phyloP scores from a whole-genome alignment of 345 rosid species.

The Boechera stricta region DNA sequence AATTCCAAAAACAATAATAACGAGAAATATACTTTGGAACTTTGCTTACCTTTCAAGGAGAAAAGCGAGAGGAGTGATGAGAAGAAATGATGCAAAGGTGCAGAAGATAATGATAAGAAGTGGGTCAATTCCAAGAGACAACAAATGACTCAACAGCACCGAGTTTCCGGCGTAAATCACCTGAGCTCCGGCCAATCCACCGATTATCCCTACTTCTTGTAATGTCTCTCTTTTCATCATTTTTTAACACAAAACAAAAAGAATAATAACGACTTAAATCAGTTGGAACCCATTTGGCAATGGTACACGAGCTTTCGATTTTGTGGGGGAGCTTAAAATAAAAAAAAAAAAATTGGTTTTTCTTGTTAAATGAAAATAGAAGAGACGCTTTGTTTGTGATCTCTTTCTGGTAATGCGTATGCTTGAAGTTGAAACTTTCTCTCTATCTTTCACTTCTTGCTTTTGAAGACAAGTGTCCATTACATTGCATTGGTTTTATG shows the following conservation, averaged over 20 bases:
- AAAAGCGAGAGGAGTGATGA: constrained; percentile 69
- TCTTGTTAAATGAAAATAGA: constrained; percentile 8
- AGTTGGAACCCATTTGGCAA: constrained; percentile 32
- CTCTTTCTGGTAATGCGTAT: constrained; percentile 8
- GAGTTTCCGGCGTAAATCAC: constrained; percentile 70
- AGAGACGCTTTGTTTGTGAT: constrained; percentile 14
- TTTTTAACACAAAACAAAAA: not conserved
- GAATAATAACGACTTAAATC: not conserved
- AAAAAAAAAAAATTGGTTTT: not conserved
- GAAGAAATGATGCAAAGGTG: constrained; percentile 63
- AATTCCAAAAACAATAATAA: not conserved
- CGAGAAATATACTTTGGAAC: not conserved
- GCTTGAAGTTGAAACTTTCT: constrained; percentile 30
- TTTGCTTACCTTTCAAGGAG: constrained; percentile 64
- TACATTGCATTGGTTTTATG: constrained; percentile 28
- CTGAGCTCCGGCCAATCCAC: constrained; percentile 69
- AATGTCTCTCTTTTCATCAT: constrained; percentile 46
- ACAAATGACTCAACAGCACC: constrained; percentile 61
- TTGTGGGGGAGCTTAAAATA: not conserved
- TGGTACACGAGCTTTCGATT: constrained; percentile 7
- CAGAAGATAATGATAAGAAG: constrained; percentile 62
- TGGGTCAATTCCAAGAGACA: constrained; percentile 75
- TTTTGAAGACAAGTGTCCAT: constrained; percentile 38
- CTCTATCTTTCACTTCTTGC: constrained; percentile 21
- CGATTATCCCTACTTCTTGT: constrained; percentile 58